Percentiles rank a stretch among this genome's conserved stretches.
Evolutionary conservation across 1,284 basidiomycete genomes (phyloP).

Genomic region (Austroboletus novae-zelandiae): DNA sequence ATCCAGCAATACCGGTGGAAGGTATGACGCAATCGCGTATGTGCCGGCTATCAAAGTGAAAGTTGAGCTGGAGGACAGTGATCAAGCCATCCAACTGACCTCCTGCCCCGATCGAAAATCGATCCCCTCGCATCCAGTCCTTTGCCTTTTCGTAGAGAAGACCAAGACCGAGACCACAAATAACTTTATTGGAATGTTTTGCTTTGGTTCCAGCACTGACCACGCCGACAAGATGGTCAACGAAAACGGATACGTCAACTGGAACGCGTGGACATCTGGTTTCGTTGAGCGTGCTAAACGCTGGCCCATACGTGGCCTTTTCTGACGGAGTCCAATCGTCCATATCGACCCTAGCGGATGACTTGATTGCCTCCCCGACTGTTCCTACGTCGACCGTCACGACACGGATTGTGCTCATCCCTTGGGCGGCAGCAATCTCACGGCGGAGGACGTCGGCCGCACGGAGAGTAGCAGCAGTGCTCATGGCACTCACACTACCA

Average conservation of each 20-base stretch:
- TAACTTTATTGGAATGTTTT: slow-evolving; percentile 32
- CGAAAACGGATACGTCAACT: slow-evolving; percentile 55
- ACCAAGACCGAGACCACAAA: slow-evolving; percentile 46
- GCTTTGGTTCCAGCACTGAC: slow-evolving; percentile 50
- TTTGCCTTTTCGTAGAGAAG: slow-evolving; percentile 37
- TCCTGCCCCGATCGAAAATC: slow-evolving; percentile 71
- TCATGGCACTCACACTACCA: slow-evolving; percentile 61
- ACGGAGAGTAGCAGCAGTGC: slow-evolving; percentile 64
- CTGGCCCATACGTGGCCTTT: slow-evolving; percentile 64
- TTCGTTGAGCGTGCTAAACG: slow-evolving; percentile 54
- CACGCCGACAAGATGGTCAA: slow-evolving; percentile 53
- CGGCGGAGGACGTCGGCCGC: slow-evolving; percentile 69
- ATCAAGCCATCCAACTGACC: slow-evolving; percentile 43
- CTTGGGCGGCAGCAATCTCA: slow-evolving; percentile 57
- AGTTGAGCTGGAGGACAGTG: slow-evolving; percentile 3
- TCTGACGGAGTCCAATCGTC: slow-evolving; percentile 70
- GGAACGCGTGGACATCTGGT: slow-evolving; percentile 46
- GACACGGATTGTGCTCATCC: slow-evolving; percentile 59
- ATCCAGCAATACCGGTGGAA: slow-evolving; percentile 68
- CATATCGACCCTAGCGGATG: slow-evolving; percentile 33
- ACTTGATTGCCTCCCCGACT: slow-evolving; percentile 17
- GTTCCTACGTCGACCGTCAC: slow-evolving; percentile 51
- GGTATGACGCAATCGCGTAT: slow-evolving; percentile 62
- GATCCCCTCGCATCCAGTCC: slow-evolving; percentile 56
- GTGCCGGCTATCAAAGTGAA: slow-evolving; percentile 49